A percentile compares a stretch with the other conserved stretches of the same genome.
These are phyloP conservation scores for Penicillium freii DNA, from an alignment of 2,329 filamentous ascomycete species.

Conservation along the genomic window DNA sequence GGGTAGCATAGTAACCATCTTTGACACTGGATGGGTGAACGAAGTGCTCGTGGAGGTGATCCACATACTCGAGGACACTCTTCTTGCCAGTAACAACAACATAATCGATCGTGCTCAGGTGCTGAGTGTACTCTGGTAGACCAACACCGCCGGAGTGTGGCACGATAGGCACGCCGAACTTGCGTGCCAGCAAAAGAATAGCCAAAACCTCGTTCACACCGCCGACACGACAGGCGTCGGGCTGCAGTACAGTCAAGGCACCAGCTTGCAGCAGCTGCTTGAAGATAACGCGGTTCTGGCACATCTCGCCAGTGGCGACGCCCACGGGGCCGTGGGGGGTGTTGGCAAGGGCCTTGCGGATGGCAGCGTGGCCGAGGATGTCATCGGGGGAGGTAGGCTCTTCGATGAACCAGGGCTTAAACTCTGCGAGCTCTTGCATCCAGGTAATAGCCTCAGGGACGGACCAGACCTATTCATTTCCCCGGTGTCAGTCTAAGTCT, in stretches of 20 bases:
- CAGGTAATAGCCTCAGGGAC: slow-evolving; percentile 85
- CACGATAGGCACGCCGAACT: slow-evolving; percentile 73
- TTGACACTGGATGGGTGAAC: slow-evolving; percentile 75
- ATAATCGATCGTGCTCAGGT: slow-evolving; percentile 89
- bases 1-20: slow-evolving; percentile 85
- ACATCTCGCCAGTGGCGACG: slow-evolving; percentile 92
- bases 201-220: slow-evolving; percentile 90
- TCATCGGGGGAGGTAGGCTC: slow-evolving; percentile 90
- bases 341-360: slow-evolving; percentile 70
- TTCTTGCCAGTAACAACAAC: slow-evolving; percentile 79
- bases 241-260: slow-evolving; percentile 84
- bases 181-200: slow-evolving; percentile 74
- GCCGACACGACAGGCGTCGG: slow-evolving; percentile 84
- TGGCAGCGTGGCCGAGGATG: slow-evolving; percentile 80
- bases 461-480: slow-evolving; percentile 63
- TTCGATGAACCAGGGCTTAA: slow-evolving; percentile 86
- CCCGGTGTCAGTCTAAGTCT: not conserved
- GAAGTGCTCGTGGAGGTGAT: slow-evolving; percentile 93
- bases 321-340: slow-evolving; percentile 62
- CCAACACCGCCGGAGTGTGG: slow-evolving; percentile 88
- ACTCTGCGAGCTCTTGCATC: slow-evolving; percentile 78
- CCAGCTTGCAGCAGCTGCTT: slow-evolving; percentile 81
- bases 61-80: slow-evolving; percentile 84
- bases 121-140: slow-evolving; percentile 89
- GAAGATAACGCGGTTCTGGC: slow-evolving; percentile 90